Evolutionary conservation across 495 filamentous ascomycete species (phyloP).

Genomic region (Arthonia radiata): DNA sequence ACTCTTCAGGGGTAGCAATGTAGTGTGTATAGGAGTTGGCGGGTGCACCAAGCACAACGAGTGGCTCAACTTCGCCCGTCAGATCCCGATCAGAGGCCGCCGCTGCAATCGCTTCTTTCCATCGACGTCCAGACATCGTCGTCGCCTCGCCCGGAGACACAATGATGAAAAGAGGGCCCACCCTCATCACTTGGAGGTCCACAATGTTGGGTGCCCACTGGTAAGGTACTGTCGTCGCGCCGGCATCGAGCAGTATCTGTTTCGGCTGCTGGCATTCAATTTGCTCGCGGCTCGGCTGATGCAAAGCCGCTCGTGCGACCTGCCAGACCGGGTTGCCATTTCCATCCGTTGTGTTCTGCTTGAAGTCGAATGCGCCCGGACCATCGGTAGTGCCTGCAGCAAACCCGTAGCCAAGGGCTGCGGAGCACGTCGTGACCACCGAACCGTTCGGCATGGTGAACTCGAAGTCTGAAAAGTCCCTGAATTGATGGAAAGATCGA

Average conservation of each 20-base stretch:
- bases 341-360: slow-evolving; percentile 51
- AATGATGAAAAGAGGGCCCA: slow-evolving; percentile 72
- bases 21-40: slow-evolving; percentile 95
- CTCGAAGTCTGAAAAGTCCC: slow-evolving; percentile 37
- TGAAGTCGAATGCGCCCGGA: slow-evolving; percentile 84
- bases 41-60: slow-evolving; percentile 77
- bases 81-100: slow-evolving; percentile 24
- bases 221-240: slow-evolving; percentile 56
- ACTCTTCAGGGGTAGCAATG: slow-evolving; percentile 82
- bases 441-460: slow-evolving; percentile 59
- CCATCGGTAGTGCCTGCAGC: slow-evolving; percentile 88
- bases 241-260: slow-evolving; percentile 74
- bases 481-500: slow-evolving; percentile 15
- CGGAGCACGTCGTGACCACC: slow-evolving; percentile 50
- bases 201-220: slow-evolving; percentile 83
- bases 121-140: slow-evolving; percentile 84
- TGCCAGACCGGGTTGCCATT: slow-evolving; percentile 68
- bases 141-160: slow-evolving; percentile 78
- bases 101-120: slow-evolving; percentile 52
- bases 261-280: slow-evolving; percentile 59
- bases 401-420: slow-evolving; percentile 85
- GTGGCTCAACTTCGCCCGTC: slow-evolving; percentile 18
- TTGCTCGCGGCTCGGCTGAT: slow-evolving; percentile 46
- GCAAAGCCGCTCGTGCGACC: slow-evolving; percentile 46
- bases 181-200: slow-evolving; percentile 69